Conservation (phyloP, 306 rosid genomes). For the Castanospermum australe region DNA sequence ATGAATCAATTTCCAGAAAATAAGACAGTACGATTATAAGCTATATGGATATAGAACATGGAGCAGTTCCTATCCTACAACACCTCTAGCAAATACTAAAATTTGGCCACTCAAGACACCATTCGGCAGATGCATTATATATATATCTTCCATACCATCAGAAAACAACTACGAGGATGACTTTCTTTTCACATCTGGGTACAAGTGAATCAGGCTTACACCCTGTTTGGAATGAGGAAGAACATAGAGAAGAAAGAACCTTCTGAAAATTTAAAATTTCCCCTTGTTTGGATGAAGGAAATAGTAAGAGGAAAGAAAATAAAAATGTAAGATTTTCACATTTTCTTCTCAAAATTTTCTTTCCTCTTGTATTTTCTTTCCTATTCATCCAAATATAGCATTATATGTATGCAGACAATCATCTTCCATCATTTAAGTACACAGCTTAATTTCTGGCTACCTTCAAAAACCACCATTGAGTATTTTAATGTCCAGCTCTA, state of each 20-base stretch:
- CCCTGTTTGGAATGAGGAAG: background rate
- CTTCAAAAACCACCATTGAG: background rate
- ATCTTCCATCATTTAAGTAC: background rate
- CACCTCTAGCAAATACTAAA: background rate
- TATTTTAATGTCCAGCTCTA: background rate
- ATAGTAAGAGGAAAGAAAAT: background rate
- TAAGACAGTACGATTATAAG: background rate
- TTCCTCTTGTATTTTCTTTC: background rate
- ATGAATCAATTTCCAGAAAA: constrained; percentile 2
- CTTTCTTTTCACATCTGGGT: background rate
- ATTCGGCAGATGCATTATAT: background rate
- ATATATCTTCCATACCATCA: background rate
- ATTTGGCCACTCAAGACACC: background rate
- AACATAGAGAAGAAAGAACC: background rate
- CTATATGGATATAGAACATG: background rate
- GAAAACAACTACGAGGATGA: background rate
- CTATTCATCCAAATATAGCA: background rate
- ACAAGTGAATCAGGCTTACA: background rate
- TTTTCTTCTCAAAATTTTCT: background rate
- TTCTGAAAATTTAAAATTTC: background rate
- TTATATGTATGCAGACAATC: background rate
- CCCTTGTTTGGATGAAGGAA: background rate
- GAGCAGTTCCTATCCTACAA: background rate
- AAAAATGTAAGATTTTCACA: background rate
- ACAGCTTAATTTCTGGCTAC: background rate